Evolutionary conservation across 2,329 filamentous ascomycete species (phyloP).

Genomic region (Didymella arachidicola): DNA sequence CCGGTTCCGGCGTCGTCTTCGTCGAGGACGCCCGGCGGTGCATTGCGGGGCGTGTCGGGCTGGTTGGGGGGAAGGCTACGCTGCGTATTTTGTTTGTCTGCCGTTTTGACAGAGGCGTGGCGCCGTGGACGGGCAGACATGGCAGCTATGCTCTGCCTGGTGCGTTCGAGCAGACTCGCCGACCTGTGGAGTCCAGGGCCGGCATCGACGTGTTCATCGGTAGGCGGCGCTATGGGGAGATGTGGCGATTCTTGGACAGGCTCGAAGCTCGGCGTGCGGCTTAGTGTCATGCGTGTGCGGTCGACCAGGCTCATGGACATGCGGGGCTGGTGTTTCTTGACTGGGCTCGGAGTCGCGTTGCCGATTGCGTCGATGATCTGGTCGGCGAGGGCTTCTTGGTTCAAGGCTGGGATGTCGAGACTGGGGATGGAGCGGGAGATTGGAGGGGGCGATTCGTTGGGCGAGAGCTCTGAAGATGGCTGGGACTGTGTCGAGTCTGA

Average conservation of each 20-base stretch:
- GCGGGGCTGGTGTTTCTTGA: slow-evolving; percentile 49
- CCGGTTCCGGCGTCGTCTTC: slow-evolving; percentile 22
- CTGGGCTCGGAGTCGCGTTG: slow-evolving; percentile 52
- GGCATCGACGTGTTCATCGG: slow-evolving; percentile 10
- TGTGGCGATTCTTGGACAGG: slow-evolving; percentile 37
- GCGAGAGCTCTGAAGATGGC: slow-evolving; percentile 7
- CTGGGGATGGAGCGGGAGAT: slow-evolving; percentile 26
- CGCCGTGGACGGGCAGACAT: slow-evolving; percentile 16
- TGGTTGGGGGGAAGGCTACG: slow-evolving; percentile 61
- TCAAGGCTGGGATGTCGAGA: slow-evolving; percentile 27
- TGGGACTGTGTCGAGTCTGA: slow-evolving; percentile 19
- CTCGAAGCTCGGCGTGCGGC: slow-evolving; percentile 40
- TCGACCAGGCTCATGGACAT: slow-evolving; percentile 56
- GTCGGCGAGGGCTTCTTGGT: slow-evolving; percentile 45
- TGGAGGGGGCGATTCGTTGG: slow-evolving; percentile 22
- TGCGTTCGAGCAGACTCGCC: slow-evolving; percentile 68
- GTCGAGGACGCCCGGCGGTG: slow-evolving; percentile 33
- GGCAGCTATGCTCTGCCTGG: slow-evolving; percentile 79
- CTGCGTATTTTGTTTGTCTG: slow-evolving; percentile 21
- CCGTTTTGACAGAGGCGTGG: slow-evolving; percentile 16
- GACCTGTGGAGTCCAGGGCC: slow-evolving; percentile 16
- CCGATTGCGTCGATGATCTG: slow-evolving; percentile 52
- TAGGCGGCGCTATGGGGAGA: slow-evolving; percentile 17
- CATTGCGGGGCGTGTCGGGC: slow-evolving; percentile 61
- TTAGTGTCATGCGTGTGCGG: slow-evolving; percentile 58